Evolutionary conservation across 2,329 filamentous ascomycete genomes (phyloP).

Genomic region (Botrytis porri): DNA sequence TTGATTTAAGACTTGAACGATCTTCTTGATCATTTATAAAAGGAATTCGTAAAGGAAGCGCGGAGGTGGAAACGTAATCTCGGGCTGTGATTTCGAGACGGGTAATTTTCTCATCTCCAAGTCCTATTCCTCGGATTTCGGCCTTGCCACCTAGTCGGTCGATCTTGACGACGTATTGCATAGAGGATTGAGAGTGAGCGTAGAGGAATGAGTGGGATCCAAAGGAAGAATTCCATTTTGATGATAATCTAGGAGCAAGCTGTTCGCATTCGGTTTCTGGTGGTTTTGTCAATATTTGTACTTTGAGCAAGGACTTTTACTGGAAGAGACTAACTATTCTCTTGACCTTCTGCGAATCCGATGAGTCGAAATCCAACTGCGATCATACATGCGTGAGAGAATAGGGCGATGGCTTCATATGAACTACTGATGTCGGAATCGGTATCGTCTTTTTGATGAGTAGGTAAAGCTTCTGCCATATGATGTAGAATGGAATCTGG

Average conservation of each 20-base stretch:
- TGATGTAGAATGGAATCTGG: constrained; percentile 48
- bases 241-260: constrained; percentile 62
- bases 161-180: constrained; percentile 78
- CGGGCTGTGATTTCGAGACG: constrained; percentile 71
- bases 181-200: constrained; percentile 78
- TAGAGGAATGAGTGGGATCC: constrained; percentile 81
- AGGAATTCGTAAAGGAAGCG: constrained; percentile 56
- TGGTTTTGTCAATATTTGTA: constrained; percentile 14
- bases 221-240: constrained; percentile 74
- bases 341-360: constrained; percentile 81
- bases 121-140: constrained; percentile 75
- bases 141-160: constrained; percentile 79
- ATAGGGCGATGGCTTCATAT: constrained; percentile 80
- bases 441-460: constrained; percentile 50
- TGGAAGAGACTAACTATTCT: constrained; percentile 52
- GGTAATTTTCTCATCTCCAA: constrained; percentile 77
- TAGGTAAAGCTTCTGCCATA: constrained; percentile 60
- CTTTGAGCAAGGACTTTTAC: background rate
- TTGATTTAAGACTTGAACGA: constrained; percentile 47
- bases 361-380: constrained; percentile 77
- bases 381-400: constrained; percentile 78
- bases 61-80: constrained; percentile 67
- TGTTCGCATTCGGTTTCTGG: constrained; percentile 56
- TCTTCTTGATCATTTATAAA: constrained; percentile 49
- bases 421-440: constrained; percentile 65